phyloP scores from a whole-genome alignment of 75 land plant species.

The Sequoia sempervirens region DNA sequence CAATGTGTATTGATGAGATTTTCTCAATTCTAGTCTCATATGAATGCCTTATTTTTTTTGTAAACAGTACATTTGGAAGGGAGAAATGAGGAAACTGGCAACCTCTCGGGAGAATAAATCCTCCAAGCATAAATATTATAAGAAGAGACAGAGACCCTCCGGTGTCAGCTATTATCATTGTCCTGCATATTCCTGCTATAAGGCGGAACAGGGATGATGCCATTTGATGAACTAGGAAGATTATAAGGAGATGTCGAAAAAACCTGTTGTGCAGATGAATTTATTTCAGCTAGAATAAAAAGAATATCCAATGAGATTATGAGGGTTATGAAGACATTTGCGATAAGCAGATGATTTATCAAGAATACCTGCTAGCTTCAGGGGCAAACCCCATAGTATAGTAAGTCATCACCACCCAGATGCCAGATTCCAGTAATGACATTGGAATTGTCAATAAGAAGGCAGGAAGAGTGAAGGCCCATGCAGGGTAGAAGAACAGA shows the following conservation, averaged over 20 bases:
- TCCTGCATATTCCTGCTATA: slow-evolving; percentile 67
- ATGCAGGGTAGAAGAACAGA: slow-evolving; percentile 76
- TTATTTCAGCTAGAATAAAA: background rate
- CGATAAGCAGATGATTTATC: background rate
- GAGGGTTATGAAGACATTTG: background rate
- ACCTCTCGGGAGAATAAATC: slow-evolving; percentile 78
- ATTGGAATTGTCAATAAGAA: slow-evolving; percentile 55
- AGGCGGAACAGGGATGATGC: slow-evolving; percentile 72
- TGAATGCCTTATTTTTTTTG: background rate
- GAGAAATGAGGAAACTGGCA: background rate
- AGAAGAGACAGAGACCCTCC: slow-evolving; percentile 77
- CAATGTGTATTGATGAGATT: background rate
- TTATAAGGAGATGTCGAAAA: slow-evolving; percentile 62
- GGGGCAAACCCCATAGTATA: slow-evolving; percentile 86
- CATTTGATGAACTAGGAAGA: slow-evolving; percentile 81
- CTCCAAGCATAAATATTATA: slow-evolving; percentile 76
- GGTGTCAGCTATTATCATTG: slow-evolving; percentile 79
- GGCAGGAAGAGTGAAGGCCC: slow-evolving; percentile 71
- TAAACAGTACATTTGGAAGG: background rate
- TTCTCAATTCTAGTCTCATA: background rate
- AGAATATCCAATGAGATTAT: too few relatives aligned
- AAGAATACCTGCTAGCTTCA: slow-evolving; percentile 59
- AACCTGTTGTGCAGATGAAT: slow-evolving; percentile 45
- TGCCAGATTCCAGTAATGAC: slow-evolving; percentile 54
- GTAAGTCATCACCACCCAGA: slow-evolving; percentile 72